Evolutionary conservation across 1,284 basidiomycete species (phyloP), one percentile per base, ranked within the genome.

Genomic region (Sporisorium iseilematis-ciliati): DNA sequence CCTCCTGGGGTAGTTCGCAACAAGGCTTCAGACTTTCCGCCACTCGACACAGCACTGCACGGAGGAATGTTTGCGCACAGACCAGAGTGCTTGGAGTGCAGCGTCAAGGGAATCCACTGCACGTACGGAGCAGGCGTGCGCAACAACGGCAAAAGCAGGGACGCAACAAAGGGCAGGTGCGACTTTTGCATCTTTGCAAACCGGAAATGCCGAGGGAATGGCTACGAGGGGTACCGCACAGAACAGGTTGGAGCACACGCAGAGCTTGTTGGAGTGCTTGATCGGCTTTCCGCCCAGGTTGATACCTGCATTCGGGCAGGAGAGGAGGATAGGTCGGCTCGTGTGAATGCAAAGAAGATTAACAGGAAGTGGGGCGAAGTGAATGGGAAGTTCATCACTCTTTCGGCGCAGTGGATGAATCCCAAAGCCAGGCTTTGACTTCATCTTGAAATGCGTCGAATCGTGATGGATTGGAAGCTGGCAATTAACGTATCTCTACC

Each of bases 11-110:
- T 64, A 7, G 12, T 38, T 7, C 54, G 61, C 14, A n/a, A 29
- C 23, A 38, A 16, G 2, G 21, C 25, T 10, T 21, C 40, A 0
- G 41, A 57, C 29, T 64, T 64, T 40, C 55, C 55, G 7, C 0
- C 10, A 1, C 53, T 51, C 29, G 14, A 2, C 4, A 5, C 7
- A 1, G 6, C 20, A 1, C 48, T 63, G 7, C 53, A 63, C 20
- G 5, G 2, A 2, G 54, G 60, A 1, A 57, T 57, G 60, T 21
- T 56, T 18, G 20, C 53, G 2, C 60, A 51, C 40, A 33, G n/a
- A 2, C 53, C 60, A 8, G 54, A 35, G 12, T 63, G 60, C 23
- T n/a, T 63, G 8, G 60, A 63, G 23, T 63, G 60, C 53, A 42
- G 7, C 16, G 1, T 35, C 3, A 56, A 56, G 12, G 14, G 10